Conservation (phyloP, 2,329 filamentous ascomycete species). For the Neofusicoccum kwambonambiense region DNA sequence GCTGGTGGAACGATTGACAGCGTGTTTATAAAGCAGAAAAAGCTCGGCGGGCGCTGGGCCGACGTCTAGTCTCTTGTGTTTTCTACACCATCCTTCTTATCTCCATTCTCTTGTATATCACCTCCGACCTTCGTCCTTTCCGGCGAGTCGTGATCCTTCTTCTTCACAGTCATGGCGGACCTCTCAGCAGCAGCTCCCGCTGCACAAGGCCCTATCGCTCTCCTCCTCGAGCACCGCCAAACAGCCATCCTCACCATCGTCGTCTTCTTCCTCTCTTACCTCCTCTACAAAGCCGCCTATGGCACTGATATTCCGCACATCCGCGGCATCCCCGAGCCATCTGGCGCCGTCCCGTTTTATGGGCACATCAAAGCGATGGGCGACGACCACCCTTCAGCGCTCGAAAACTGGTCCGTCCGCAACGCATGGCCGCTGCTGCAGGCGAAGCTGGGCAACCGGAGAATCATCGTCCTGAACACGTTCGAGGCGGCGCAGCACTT, state of each 20-base stretch:
- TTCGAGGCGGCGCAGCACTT: constrained; percentile 14
- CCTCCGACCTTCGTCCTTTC: too few species aligned
- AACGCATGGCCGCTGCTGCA: constrained; percentile 14
- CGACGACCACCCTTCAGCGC: not conserved
- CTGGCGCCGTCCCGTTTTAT: not conserved
- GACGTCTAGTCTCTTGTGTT: too few species aligned
- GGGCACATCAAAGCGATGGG: constrained; percentile 7
- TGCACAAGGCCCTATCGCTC: not conserved
- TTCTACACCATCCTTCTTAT: not conserved
- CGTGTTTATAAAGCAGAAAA: not conserved
- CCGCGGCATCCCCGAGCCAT: not conserved
- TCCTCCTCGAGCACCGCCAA: constrained; percentile 26
- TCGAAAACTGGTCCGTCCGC: not conserved
- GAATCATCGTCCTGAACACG: constrained; percentile 8
- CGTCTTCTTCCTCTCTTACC: constrained; percentile 22
- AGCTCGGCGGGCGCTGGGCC: not conserved
- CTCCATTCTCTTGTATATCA: too few species aligned
- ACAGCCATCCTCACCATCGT: constrained; percentile 23
- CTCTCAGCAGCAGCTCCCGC: not conserved
- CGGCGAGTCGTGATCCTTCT: too few species aligned
- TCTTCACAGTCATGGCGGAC: too few species aligned
- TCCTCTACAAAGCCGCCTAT: constrained; percentile 24
- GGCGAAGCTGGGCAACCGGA: constrained; percentile 1
- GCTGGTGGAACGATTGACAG: not conserved
- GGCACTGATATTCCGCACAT: constrained; percentile 7